A percentile compares a stretch with the other conserved stretches of the same genome.
Evolutionary conservation across 768 basidiomycete genomes (phyloP).

Genomic region (Calocybe indica): DNA sequence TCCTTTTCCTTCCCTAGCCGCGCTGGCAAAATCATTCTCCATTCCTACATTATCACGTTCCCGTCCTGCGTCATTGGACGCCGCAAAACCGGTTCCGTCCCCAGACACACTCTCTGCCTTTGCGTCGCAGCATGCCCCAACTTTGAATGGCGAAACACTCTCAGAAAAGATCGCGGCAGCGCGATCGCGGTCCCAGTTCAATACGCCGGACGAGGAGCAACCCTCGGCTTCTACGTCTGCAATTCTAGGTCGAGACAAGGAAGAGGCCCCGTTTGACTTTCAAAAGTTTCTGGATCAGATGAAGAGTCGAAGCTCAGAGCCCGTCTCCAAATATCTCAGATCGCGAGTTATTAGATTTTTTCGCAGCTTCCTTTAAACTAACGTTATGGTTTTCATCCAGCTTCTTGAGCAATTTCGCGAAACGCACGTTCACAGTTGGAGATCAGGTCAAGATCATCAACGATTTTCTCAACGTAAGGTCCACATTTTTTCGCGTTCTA

Average conservation of each 20-base stretch:
- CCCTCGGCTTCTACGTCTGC: too few species aligned
- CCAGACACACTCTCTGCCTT: conserved; percentile 52
- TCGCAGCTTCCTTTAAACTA: background rate
- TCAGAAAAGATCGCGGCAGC: conserved; percentile 13
- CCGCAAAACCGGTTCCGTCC: conserved; percentile 51
- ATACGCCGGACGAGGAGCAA: conserved; percentile 19
- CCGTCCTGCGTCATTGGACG: conserved; percentile 58
- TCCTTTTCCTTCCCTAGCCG: conserved; percentile 57
- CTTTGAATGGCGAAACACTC: conserved; percentile 10
- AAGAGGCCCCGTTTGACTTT: conserved; percentile 75
- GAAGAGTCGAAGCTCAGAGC: conserved; percentile 81
- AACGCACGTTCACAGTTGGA: conserved; percentile 83
- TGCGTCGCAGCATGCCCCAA: conserved; percentile 38
- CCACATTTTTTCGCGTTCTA: conserved; percentile 4
- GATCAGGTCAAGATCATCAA: conserved; percentile 96
- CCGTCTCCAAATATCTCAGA: conserved; percentile 90
- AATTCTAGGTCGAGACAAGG: conserved; percentile 10
- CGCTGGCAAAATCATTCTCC: conserved; percentile 61
- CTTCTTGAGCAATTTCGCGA: conserved; percentile 90
- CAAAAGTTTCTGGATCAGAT: conserved; percentile 95
- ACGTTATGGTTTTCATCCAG: conserved; percentile 31
- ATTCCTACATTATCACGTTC: conserved; percentile 41
- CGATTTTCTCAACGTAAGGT: conserved; percentile 80
- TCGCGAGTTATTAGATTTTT: conserved; percentile 54
- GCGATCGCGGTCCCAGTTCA: conserved; percentile 19